Evolutionary conservation across 1,284 basidiomycete species (phyloP).

Genomic region (Ustilago hordei): DNA sequence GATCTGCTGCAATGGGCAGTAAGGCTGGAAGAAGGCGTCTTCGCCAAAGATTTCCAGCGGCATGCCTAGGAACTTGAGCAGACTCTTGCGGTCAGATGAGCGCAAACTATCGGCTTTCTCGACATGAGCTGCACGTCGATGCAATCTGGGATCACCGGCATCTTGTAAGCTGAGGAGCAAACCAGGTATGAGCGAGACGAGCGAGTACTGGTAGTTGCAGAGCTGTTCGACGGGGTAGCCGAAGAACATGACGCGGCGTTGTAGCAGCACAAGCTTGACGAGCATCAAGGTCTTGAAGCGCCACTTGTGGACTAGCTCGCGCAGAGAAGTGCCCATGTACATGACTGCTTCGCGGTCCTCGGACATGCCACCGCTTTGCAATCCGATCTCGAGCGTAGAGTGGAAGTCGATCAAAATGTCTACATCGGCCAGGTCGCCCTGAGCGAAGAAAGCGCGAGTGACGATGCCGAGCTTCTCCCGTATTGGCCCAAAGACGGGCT

Average conservation of each 20-base stretch:
- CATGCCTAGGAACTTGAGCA: conserved; percentile 90
- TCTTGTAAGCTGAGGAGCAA: conserved; percentile 89
- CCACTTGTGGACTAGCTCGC: conserved; percentile 93
- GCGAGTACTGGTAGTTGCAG: conserved; percentile 96
- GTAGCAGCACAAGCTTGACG: conserved; percentile 93
- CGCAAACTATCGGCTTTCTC: conserved; percentile 75
- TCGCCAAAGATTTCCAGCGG: conserved; percentile 78
- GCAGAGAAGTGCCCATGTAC: conserved; percentile 91
- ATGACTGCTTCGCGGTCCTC: conserved; percentile 70
- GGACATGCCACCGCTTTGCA: conserved; percentile 53
- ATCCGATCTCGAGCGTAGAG: conserved; percentile 64
- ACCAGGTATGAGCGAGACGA: conserved; percentile 74
- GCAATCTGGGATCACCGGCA: conserved; percentile 87
- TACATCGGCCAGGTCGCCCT: conserved; percentile 65
- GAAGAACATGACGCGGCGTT: conserved; percentile 86
- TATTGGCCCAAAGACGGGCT: conserved; percentile 69
- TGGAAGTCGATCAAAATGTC: conserved; percentile 68
- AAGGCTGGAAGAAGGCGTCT: conserved; percentile 96
- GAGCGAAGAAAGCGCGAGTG: conserved; percentile 73
- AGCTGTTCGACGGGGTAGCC: conserved; percentile 96
- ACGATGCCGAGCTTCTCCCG: conserved; percentile 96
- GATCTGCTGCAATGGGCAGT: conserved; percentile 93
- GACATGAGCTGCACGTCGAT: conserved; percentile 65
- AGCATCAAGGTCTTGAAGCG: conserved; percentile 90
- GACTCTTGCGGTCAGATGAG: conserved; percentile 89